Conservation (phyloP, 768 basidiomycete species). For the Podaxis sp. region DNA sequence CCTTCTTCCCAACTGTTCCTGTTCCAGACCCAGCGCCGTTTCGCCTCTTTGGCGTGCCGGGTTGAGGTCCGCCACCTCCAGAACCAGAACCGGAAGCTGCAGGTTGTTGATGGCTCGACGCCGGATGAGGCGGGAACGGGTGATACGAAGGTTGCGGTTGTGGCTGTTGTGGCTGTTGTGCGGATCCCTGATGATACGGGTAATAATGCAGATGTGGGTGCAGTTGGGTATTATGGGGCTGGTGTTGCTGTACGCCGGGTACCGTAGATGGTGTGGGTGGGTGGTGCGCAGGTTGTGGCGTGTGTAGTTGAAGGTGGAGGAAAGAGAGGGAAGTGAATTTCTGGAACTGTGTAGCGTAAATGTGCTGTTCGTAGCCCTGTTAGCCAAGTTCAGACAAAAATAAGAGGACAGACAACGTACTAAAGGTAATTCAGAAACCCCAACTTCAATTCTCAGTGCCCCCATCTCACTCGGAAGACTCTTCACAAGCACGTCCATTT, state of each 20-base stretch:
- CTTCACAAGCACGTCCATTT: conserved; percentile 5
- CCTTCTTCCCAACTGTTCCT: background rate
- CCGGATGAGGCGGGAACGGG: background rate
- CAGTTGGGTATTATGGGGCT: conserved; percentile 37
- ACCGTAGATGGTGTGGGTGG: conserved; percentile 34
- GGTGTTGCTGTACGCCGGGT: conserved; percentile 23
- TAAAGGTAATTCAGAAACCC: conserved; percentile 45
- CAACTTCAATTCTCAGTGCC: conserved; percentile 55
- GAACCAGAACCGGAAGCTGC: background rate
- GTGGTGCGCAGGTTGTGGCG: background rate
- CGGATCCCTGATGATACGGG: background rate
- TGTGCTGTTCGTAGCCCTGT: conserved; percentile 32
- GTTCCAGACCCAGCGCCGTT: background rate
- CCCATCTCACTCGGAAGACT: conserved; percentile 32
- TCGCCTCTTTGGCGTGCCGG: background rate
- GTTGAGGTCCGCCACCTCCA: background rate
- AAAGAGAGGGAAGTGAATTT: conserved; percentile 49
- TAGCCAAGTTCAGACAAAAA: background rate
- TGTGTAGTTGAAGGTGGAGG: conserved; percentile 51
- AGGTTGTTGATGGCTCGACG: background rate
- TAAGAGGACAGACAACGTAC: conserved; percentile 27
- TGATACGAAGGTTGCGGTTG: conserved; percentile 31
- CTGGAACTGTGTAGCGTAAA: conserved; percentile 45
- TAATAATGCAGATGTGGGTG: background rate
- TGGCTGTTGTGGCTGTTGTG: conserved; percentile 24